phyloP scores from a whole-genome alignment of 176 grass and related monocot species.

The Oryza meyeriana region DNA sequence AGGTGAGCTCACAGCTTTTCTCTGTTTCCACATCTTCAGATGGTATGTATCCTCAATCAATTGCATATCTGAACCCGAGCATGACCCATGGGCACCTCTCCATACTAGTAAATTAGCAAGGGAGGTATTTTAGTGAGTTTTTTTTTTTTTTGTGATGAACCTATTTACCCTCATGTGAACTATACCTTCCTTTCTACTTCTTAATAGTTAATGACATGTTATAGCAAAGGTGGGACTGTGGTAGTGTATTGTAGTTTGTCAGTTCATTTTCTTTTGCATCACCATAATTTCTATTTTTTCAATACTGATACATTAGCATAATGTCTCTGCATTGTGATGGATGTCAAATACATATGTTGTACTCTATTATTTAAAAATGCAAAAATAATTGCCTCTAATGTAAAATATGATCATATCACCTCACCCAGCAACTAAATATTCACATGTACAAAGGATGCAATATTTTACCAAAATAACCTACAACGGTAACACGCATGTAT shows the following conservation, averaged over 20 bases:
- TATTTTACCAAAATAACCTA: background rate
- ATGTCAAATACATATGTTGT: background rate
- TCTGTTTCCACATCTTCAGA: slow-evolving; percentile 19
- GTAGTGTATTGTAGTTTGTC: background rate
- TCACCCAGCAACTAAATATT: background rate
- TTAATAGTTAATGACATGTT: slow-evolving; percentile 13
- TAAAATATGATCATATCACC: background rate
- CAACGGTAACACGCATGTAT: background rate
- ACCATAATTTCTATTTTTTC: slow-evolving; percentile 4
- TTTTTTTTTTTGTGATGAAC: slow-evolving; percentile 15
- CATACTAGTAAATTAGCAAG: background rate
- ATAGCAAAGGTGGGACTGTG: background rate
- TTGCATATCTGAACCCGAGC: slow-evolving; percentile 1
- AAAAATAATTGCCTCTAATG: background rate
- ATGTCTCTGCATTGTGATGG: background rate
- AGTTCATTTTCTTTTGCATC: slow-evolving; percentile 8
- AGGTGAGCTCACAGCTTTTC: slow-evolving; percentile 60
- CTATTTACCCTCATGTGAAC: background rate
- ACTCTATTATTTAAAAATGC: background rate
- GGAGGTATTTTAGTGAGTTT: slow-evolving; percentile 1
- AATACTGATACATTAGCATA: background rate
- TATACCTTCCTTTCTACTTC: background rate
- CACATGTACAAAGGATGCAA: background rate
- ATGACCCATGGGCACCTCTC: background rate
- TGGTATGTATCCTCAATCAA: slow-evolving; percentile 22